Percentiles rank a stretch among this genome's conserved stretches.
Conservation (phyloP, 2,329 filamentous ascomycete genomes). For the Pyrenophora tritici-repentis region DNA sequence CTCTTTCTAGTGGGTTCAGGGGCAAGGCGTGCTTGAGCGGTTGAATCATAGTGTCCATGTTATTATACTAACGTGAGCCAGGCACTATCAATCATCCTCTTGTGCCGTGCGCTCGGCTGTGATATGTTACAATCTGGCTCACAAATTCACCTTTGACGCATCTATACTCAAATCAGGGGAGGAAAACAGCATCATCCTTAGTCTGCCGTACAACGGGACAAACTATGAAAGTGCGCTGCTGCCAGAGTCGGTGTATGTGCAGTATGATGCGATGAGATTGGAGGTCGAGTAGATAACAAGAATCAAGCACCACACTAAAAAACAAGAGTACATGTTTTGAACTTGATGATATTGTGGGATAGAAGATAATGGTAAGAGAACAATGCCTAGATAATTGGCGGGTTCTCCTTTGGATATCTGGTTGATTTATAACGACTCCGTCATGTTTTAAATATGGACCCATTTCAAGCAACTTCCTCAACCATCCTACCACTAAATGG, state of each 20-base stretch:
- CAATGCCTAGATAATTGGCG: neutral
- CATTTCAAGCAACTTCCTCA: slow-evolving; percentile 44
- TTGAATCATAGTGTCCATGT: slow-evolving; percentile 3
- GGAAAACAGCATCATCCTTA: slow-evolving; percentile 62
- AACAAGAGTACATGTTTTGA: neutral
- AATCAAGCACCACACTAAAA: neutral
- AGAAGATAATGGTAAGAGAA: neutral
- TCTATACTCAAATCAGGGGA: slow-evolving; percentile 55
- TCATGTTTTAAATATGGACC: slow-evolving; percentile 21
- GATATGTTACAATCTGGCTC: slow-evolving; percentile 64
- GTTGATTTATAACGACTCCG: no score
- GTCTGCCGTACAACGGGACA: slow-evolving; percentile 64
- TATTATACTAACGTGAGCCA: slow-evolving; percentile 30
- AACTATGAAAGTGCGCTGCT: slow-evolving; percentile 57
- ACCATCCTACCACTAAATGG: slow-evolving; percentile 44
- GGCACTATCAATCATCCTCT: slow-evolving; percentile 61
- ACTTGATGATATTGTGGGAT: no score
- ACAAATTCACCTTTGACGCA: slow-evolving; percentile 64
- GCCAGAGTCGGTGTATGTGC: slow-evolving; percentile 60
- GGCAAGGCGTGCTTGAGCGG: neutral
- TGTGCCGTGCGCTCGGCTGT: slow-evolving; percentile 66
- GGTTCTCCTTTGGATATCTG: no score
- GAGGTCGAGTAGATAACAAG: slow-evolving; percentile 53
- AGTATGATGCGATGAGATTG: slow-evolving; percentile 68
- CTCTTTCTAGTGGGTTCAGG: no score